Evolutionary conservation across 768 basidiomycete species (phyloP), one percentile per base, ranked within the genome.

Genomic region (Russula vinacea): DNA sequence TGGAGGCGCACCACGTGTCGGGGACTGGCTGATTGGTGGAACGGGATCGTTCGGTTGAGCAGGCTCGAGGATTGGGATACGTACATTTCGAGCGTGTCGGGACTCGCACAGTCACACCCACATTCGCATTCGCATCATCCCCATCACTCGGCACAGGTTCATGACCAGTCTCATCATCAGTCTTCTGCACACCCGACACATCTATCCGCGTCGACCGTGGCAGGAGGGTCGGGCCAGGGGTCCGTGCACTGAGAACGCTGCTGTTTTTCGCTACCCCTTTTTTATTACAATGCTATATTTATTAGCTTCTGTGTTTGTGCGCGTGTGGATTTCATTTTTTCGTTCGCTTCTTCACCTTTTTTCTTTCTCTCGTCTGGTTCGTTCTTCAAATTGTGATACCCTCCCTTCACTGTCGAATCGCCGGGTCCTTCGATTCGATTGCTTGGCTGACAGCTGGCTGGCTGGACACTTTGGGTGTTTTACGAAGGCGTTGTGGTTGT

Each of bases 61-160:
- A 68, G 67, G 62, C 55, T 67, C 47, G 66, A 63, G 37, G 67
- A 68, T 16, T 68, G 67, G 67, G 58, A 61, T 45, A 49, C 61
- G 55, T 68, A 68, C 56, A 60, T 68, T 22, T 59, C 65, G 55
- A 65, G 22, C 44, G 45, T 67, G 35, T 65, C 67, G 5, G 62
- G 67, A 11, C 54, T 66, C 40, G 26, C 58, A 22, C 67, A 66
- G 22, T 37, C 61, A 44, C 58, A 65, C 10, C 9, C 60, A 22
- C 29, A 33, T 16, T 14, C 53, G 42, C 29, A 33, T 16, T 14
- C 53, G 42, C 58, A 64, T 29, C 29, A 29, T 29, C 29, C 29
- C 2, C 29, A 29, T 29, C 29, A 29, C 17, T 40, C 49, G 22
- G 35, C 32, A 16, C 57, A 59, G 45, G 8, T 42, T 16, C 62